A percentile compares a stretch with the other conserved stretches of the same genome.
These are phyloP conservation scores for Botrytis aclada DNA, from an alignment of 2,329 filamentous ascomycete genomes.

Conservation along the genomic window DNA sequence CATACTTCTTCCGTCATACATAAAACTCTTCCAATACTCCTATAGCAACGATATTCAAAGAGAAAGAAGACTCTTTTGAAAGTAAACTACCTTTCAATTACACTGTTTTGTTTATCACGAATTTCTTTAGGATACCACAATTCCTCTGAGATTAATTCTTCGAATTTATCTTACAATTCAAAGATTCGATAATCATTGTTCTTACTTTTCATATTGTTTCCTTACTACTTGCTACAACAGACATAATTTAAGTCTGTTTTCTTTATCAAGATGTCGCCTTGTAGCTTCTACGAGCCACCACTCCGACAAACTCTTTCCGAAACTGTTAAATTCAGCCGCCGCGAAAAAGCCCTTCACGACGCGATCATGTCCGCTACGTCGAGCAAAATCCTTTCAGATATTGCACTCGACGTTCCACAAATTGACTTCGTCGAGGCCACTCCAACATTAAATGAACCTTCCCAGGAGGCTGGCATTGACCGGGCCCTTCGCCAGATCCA, in stretches of 20 bases:
- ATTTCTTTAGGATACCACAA: neutral
- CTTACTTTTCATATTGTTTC: neutral
- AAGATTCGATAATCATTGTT: neutral
- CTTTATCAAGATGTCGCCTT: neutral
- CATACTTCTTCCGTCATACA: neutral
- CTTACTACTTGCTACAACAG: neutral
- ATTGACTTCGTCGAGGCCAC: neutral
- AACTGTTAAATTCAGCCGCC: neutral
- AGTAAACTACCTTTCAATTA: neutral
- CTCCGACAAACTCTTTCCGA: constrained; percentile 1
- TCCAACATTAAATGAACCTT: neutral
- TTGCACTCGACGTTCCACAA: neutral
- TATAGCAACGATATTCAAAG: neutral
- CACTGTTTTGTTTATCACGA: neutral
- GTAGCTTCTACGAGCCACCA: neutral
- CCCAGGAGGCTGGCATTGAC: neutral
- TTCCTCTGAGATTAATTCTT: neutral
- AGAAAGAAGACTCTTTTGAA: neutral
- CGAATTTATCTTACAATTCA: neutral
- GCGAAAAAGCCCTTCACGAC: too few relatives aligned
- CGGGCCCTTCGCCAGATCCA: neutral
- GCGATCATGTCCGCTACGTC: neutral
- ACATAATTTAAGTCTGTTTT: neutral
- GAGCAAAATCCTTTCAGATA: neutral
- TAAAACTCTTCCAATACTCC: neutral